Base-by-base conservation (phyloP, 225 moss, liverwort and hornwort genomes). In the Lunularia cruciata region DNA sequence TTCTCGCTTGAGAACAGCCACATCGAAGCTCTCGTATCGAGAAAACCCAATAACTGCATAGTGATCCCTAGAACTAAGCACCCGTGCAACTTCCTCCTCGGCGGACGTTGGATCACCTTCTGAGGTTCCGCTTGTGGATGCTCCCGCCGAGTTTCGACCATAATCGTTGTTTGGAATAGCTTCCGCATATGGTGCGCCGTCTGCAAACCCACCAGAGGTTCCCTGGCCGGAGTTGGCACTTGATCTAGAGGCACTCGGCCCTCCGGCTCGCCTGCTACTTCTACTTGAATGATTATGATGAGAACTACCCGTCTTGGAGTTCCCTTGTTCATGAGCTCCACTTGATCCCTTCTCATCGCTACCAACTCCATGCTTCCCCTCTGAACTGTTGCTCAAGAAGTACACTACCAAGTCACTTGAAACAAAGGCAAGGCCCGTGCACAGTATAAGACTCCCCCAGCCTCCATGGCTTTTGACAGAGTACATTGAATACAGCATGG, bases 1-100 rank as follows among this genome's bases (percentile, higher is more conserved):
- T 66, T 95, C 95, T 78, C 95, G 83, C 74, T 95, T 95, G 14
- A 95, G 86, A 72, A 72, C 81, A 53, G 80, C 81, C 73, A 83
- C 27, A 75, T 95, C 95, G 66, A 92, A 76, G 59, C 70, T 75
- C 54, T 90, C 95, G 72, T 80, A 95, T 39, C 88, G 88, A 47
- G 63, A 78, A 83, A 92, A 90, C 33, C 92, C 95, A 72, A 95
- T 88, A 62, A 95, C 82, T 67, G 84, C 87, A 66, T 95, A 95
- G 69, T 95, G 95, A 69, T 95, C 90, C 65, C 79, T 90, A 77
- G 85, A 90, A 72, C 83, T 76, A 64, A 92, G 71, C 34, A 95
- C 92, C 67, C 95, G 86, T 14, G 81, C 78, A 71, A 95, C 92
- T 81, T 95, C 95, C 65, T 95, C 92, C 72, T 90, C 95, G 28